These are phyloP conservation scores for Mortierella alpina DNA, from an alignment of 192 early-diverging fungal species.

Conservation along the genomic window DNA sequence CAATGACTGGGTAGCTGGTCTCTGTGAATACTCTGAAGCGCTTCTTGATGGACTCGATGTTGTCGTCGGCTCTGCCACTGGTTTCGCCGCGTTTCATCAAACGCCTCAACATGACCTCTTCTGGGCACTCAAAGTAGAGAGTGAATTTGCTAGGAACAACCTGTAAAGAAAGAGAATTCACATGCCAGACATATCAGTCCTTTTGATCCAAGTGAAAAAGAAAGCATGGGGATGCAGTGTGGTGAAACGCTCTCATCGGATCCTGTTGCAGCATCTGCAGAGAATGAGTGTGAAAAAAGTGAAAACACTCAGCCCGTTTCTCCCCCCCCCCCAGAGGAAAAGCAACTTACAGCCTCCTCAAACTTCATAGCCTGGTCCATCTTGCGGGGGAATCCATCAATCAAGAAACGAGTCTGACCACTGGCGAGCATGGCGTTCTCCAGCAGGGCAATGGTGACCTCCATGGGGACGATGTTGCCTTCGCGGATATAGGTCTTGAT, in stretches of 20 bases:
- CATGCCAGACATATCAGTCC: neutral
- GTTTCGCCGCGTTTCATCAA: conserved; percentile 95
- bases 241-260: neutral
- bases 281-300: neutral
- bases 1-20: conserved; percentile 91
- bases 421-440: conserved; percentile 87
- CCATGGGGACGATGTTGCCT: conserved; percentile 95
- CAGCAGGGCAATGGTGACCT: conserved; percentile 93
- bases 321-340: neutral
- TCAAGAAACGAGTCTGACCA: conserved; percentile 80
- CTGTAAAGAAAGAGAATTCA: conserved; percentile 34
- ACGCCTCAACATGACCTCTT: conserved; percentile 90
- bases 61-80: conserved; percentile 93
- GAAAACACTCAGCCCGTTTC: neutral
- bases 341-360: conserved; percentile 81
- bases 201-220: neutral
- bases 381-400: conserved; percentile 97
- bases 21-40: conserved; percentile 90
- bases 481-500: conserved; percentile 94
- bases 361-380: conserved; percentile 95
- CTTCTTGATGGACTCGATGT: conserved; percentile 96
- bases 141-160: conserved; percentile 78
- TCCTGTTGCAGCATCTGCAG: neutral
- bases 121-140: conserved; percentile 95
- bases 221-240: neutral